These are phyloP conservation scores for Eutrema salsugineum DNA, from an alignment of 441 rosid species.

Conservation along the genomic window DNA sequence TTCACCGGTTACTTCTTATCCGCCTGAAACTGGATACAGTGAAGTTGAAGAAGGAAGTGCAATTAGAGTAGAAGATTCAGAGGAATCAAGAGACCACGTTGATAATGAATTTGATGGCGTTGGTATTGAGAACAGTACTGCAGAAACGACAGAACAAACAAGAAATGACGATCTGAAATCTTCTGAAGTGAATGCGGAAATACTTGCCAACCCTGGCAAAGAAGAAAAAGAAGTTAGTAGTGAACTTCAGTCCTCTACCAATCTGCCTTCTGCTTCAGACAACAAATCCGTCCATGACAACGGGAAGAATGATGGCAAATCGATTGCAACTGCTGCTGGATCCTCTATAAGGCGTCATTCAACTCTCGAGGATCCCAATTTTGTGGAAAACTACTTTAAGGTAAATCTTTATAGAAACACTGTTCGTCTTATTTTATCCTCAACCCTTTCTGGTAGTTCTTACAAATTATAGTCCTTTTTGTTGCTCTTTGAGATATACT, in stretches of 20 bases:
- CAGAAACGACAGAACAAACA: conserved; percentile 30
- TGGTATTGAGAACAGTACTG: conserved; percentile 22
- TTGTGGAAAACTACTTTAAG: conserved; percentile 94
- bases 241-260: conserved; percentile 32
- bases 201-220: conserved; percentile 23
- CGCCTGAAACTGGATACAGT: conserved; percentile 36
- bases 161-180: conserved; percentile 32
- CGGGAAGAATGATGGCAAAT: conserved; percentile 31
- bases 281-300: conserved; percentile 28
- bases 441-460: background rate
- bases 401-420: conserved; percentile 31
- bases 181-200: conserved; percentile 33
- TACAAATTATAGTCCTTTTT: background rate
- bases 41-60: conserved; percentile 39
- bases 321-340: conserved; percentile 33
- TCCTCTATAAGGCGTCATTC: conserved; percentile 55
- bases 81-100: conserved; percentile 23
- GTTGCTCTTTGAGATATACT: background rate
- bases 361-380: conserved; percentile 80
- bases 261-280: conserved; percentile 34
- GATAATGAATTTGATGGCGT: conserved; percentile 34
- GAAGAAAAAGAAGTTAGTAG: conserved; percentile 34
- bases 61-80: conserved; percentile 30
- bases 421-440: background rate
- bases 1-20: conserved; percentile 26